These are phyloP conservation scores for Aureobasidium zeae DNA, from an alignment of 2,329 filamentous ascomycete genomes.

Conservation along the genomic window DNA sequence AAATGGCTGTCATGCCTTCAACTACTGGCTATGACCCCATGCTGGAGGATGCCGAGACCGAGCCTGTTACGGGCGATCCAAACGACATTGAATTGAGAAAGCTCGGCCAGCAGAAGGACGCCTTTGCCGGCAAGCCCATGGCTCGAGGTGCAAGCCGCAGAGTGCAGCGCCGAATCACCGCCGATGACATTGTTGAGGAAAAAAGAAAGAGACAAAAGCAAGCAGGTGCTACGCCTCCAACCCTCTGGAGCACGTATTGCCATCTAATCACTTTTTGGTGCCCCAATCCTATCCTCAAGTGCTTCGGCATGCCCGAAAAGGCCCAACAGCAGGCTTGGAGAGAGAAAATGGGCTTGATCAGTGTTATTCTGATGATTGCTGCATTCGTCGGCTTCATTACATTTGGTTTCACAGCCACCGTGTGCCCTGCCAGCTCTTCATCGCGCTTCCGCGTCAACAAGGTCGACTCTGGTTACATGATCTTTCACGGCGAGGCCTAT, in stretches of 20 bases:
- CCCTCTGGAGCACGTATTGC: slow-evolving; percentile 92
- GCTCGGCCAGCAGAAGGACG: slow-evolving; percentile 36
- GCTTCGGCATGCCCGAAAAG: slow-evolving; percentile 75
- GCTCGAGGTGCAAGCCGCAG: slow-evolving; percentile 24
- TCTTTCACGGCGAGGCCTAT: slow-evolving; percentile 88
- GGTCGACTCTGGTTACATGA: slow-evolving; percentile 78
- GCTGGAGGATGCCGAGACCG: slow-evolving; percentile 50
- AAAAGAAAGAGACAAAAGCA: slow-evolving; percentile 48
- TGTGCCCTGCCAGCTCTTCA: slow-evolving; percentile 64
- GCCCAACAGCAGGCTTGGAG: slow-evolving; percentile 89
- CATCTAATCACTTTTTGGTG: slow-evolving; percentile 90
- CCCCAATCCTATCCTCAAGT: slow-evolving; percentile 72
- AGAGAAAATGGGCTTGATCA: slow-evolving; percentile 95
- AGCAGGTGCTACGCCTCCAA: slow-evolving; percentile 65
- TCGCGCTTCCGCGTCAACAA: slow-evolving; percentile 70
- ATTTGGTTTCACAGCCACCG: slow-evolving; percentile 86
- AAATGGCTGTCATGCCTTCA: slow-evolving; percentile 84
- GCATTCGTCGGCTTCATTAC: slow-evolving; percentile 87
- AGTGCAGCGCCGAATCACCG: slow-evolving; percentile 45
- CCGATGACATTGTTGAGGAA: slow-evolving; percentile 49
- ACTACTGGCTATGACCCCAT: slow-evolving; percentile 88
- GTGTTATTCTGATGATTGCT: slow-evolving; percentile 83
- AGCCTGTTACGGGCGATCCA: slow-evolving; percentile 46
- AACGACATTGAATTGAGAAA: slow-evolving; percentile 52
- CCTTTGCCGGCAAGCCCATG: slow-evolving; percentile 17